Conservation (phyloP, 2,329 filamentous ascomycete genomes). For the Apiospora sp. region DNA sequence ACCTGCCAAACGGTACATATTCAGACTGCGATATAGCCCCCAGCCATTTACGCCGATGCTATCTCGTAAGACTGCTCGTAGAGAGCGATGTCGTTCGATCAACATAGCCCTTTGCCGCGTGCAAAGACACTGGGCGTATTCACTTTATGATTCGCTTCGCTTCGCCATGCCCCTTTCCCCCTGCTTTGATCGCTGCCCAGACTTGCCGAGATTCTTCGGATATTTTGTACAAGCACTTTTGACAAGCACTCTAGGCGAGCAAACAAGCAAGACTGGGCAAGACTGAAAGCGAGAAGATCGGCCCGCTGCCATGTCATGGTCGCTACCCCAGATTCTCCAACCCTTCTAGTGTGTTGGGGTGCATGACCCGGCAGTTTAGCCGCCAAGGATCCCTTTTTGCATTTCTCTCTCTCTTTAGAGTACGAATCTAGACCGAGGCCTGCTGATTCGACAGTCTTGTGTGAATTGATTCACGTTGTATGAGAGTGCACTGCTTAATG, state of each 20-base stretch:
- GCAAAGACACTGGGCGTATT: neutral
- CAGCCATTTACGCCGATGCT: neutral
- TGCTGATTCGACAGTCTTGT: neutral
- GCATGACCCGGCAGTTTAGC: slow-evolving; percentile 22
- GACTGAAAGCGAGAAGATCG: slow-evolving; percentile 17
- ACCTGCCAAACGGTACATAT: neutral
- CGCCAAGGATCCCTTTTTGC: slow-evolving; percentile 3
- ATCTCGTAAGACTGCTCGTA: neutral
- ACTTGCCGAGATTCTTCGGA: neutral
- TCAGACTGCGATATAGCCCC: neutral
- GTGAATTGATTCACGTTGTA: neutral
- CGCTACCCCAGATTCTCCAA: slow-evolving; percentile 10
- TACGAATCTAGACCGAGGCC: neutral
- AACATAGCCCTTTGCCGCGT: neutral
- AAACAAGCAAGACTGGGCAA: slow-evolving; percentile 18
- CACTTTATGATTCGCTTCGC: neutral
- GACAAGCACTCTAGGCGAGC: neutral
- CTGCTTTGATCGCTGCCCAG: neutral
- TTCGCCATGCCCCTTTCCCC: neutral
- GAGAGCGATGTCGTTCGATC: neutral
- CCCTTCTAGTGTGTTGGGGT: neutral
- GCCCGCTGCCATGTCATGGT: neutral
- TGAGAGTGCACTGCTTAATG: neutral
- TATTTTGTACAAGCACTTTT: neutral
- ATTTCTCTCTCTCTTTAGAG: neutral